A percentile compares a stretch with the other conserved stretches of the same genome.
Evolutionary conservation across 495 filamentous ascomycete genomes (phyloP).

Genomic region (Coniosporium apollinis): DNA sequence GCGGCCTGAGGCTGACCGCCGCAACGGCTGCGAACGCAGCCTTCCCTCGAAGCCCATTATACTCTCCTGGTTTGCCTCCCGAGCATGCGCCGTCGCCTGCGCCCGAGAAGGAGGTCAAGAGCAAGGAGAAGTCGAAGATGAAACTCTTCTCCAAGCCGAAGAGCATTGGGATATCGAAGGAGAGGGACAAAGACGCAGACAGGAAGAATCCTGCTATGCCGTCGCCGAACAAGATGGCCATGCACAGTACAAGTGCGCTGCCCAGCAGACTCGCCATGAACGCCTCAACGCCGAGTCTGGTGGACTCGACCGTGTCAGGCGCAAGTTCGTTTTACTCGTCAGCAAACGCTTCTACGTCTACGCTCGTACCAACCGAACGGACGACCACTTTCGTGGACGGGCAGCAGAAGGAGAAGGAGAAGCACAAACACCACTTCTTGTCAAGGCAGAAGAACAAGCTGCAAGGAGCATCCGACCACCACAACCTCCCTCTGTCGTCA

Average conservation of each 20-base stretch:
- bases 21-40: constrained; percentile 72
- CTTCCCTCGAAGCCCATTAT: constrained; percentile 49
- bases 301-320: constrained; percentile 40
- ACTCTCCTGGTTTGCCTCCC: constrained; percentile 16
- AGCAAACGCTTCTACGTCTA: constrained; percentile 70
- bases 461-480: constrained; percentile 62
- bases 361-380: constrained; percentile 37
- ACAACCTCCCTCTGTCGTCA: constrained; percentile 67
- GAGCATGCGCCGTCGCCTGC: constrained; percentile 12
- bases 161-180: constrained; percentile 59
- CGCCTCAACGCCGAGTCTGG: constrained; percentile 60
- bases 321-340: constrained; percentile 63
- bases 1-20: constrained; percentile 51
- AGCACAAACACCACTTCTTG: constrained; percentile 69
- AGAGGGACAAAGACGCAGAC: constrained; percentile 40
- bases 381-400: no score
- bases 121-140: constrained; percentile 67
- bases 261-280: constrained; percentile 48
- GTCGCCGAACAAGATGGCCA: constrained; percentile 68
- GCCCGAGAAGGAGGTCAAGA: constrained; percentile 45
- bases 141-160: constrained; percentile 85
- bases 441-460: constrained; percentile 85
- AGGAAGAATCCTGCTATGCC: constrained; percentile 53
- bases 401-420: constrained; percentile 53
- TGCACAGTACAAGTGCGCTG: constrained; percentile 35